phyloP scores from a whole-genome alignment of 371 early-diverging fungal genomes.

The Mortierella sp. region DNA sequence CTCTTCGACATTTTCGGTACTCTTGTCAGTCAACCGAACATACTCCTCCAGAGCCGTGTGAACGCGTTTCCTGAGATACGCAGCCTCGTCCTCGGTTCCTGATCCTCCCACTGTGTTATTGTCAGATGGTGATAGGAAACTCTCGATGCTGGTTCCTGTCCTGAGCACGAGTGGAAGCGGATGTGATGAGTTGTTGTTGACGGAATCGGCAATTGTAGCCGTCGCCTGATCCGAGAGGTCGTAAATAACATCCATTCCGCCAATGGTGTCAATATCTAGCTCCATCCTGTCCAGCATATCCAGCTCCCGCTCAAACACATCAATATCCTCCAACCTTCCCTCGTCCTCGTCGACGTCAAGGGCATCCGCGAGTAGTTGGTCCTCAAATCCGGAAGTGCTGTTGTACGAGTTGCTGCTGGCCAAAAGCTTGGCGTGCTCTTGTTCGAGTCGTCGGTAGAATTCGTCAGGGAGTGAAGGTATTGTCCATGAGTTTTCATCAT shows the following conservation, averaged over 20 bases:
- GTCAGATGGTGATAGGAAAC: background rate
- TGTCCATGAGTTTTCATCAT: slow-evolving; percentile 11
- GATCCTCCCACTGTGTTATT: background rate
- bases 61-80: slow-evolving; percentile 8
- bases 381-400: background rate
- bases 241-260: slow-evolving; percentile 14
- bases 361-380: background rate
- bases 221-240: slow-evolving; percentile 10
- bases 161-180: background rate
- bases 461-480: slow-evolving; percentile 6
- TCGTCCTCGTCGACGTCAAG: too few species aligned
- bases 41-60: slow-evolving; percentile 17
- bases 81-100: background rate
- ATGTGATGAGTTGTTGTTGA: background rate
- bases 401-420: background rate
- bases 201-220: background rate
- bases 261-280: slow-evolving; percentile 20
- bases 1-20: background rate
- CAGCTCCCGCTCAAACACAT: slow-evolving; percentile 18
- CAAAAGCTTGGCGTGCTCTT: background rate
- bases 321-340: background rate
- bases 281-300: slow-evolving; percentile 15
- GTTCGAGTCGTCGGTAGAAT: slow-evolving; percentile 9
- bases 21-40: slow-evolving; percentile 18
- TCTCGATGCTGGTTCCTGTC: slow-evolving; percentile 26